Evolutionary conservation across 2,329 filamentous ascomycete genomes (phyloP).

Genomic region (Trichoderma semiorbis): DNA sequence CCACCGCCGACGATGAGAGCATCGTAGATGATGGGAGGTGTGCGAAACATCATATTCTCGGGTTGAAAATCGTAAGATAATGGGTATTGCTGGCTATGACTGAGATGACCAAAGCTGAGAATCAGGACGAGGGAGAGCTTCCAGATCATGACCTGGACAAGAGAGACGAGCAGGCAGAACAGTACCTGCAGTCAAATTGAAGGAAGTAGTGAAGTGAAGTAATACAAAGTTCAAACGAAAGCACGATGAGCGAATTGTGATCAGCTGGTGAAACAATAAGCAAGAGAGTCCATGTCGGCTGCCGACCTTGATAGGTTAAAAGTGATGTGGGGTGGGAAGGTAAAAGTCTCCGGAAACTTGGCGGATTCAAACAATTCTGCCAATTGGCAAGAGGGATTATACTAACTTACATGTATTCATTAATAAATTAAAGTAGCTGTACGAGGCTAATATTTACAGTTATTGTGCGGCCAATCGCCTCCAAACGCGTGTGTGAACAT

Average conservation of each 20-base stretch:
- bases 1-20: conserved; percentile 50
- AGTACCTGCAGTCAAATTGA: not conserved
- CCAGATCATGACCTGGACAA: not conserved
- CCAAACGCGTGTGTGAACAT: not conserved
- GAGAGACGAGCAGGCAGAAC: not conserved
- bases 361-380: not conserved
- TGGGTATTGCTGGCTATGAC: not conserved
- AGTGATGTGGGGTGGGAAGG: not conserved
- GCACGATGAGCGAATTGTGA: not conserved
- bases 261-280: not conserved
- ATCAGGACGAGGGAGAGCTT: not conserved
- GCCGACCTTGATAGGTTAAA: not conserved
- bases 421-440: not conserved
- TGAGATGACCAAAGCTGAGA: not conserved
- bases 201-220: not conserved
- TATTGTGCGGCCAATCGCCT: not conserved
- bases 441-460: not conserved
- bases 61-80: not conserved
- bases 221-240: not conserved
- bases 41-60: not conserved
- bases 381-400: not conserved
- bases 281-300: not conserved
- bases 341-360: conserved; percentile 8
- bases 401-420: no score
- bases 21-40: conserved; percentile 26